Percentiles rank a stretch among this genome's conserved stretches.
These are phyloP conservation scores for Vigna radiata DNA, from an alignment of 306 rosid genomes.

Conservation along the genomic window DNA sequence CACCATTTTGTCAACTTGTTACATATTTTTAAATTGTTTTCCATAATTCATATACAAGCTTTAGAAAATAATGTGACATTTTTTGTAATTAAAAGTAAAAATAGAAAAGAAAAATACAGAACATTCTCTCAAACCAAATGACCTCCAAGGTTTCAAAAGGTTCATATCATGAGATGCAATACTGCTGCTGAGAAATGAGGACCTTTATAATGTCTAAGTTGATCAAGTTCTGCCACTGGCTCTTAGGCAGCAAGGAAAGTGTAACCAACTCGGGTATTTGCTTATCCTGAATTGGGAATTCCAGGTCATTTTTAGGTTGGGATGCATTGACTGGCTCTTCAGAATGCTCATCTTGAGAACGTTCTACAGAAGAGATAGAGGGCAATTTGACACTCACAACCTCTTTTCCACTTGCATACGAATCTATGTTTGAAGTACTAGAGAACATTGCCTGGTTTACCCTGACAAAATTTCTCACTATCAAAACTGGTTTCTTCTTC, in stretches of 20 bases:
- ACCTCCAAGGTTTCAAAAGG: background rate
- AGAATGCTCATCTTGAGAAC: slow-evolving; percentile 56
- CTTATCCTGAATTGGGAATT: slow-evolving; percentile 51
- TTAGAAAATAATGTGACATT: background rate
- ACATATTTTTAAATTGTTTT: background rate
- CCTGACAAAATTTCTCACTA: slow-evolving; percentile 58
- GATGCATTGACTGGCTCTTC: slow-evolving; percentile 45
- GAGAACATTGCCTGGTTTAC: slow-evolving; percentile 76
- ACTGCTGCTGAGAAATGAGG: slow-evolving; percentile 36
- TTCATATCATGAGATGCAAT: slow-evolving; percentile 45
- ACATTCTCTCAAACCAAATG: background rate
- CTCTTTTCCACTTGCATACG: slow-evolving; percentile 85
- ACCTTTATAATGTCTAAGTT: slow-evolving; percentile 94
- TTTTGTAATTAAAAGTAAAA: background rate
- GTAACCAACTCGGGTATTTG: slow-evolving; percentile 91
- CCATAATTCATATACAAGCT: background rate
- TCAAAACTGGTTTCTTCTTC: slow-evolving; percentile 27
- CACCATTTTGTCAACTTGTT: background rate
- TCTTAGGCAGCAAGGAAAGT: slow-evolving; percentile 85
- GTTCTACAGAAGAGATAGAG: slow-evolving; percentile 67
- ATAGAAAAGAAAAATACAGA: background rate
- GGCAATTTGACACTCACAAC: slow-evolving; percentile 80
- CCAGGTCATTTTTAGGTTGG: slow-evolving; percentile 50
- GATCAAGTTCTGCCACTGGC: slow-evolving; percentile 97
- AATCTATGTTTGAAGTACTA: slow-evolving; percentile 66